Percentiles rank a stretch among this genome's conserved stretches.
phyloP scores from a whole-genome alignment of 2,329 filamentous ascomycete genomes.

The Colletotrichum australisinense region DNA sequence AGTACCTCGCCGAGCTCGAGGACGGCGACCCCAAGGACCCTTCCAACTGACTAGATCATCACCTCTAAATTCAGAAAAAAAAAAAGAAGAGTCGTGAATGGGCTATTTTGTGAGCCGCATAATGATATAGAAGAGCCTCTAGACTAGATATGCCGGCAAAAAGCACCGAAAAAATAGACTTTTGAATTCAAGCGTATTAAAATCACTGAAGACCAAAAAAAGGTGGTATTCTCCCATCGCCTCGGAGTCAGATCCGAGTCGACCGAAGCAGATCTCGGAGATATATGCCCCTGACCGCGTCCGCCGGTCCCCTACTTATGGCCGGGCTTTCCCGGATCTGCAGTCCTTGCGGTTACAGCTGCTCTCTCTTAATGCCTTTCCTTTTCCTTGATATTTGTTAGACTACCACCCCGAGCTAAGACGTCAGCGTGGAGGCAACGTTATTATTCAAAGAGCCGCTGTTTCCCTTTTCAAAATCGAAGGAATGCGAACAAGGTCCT shows the following conservation, averaged over 20 bases:
- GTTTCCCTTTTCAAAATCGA: background rate
- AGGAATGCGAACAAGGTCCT: background rate
- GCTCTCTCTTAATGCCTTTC: background rate
- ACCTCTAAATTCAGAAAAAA: constrained; percentile 19
- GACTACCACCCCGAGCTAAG: no score
- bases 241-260: constrained; percentile 1
- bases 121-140: constrained; percentile 9
- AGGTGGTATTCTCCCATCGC: no score
- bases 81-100: no score
- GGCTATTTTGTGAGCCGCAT: background rate
- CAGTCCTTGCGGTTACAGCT: background rate
- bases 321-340: background rate
- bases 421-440: background rate
- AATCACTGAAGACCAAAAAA: background rate
- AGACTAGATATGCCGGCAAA: constrained; percentile 16
- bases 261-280: constrained; percentile 7
- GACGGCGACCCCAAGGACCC: constrained; percentile 44
- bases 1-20: constrained; percentile 85
- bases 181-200: constrained; percentile 15
- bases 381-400: background rate
- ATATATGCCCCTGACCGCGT: background rate
- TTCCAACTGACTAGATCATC: constrained; percentile 35
- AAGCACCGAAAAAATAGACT: constrained; percentile 25
- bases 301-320: background rate
- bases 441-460: constrained; percentile 9